Conservation (phyloP, 495 filamentous ascomycete genomes). For the Hyphodiscus hymeniophilus region DNA sequence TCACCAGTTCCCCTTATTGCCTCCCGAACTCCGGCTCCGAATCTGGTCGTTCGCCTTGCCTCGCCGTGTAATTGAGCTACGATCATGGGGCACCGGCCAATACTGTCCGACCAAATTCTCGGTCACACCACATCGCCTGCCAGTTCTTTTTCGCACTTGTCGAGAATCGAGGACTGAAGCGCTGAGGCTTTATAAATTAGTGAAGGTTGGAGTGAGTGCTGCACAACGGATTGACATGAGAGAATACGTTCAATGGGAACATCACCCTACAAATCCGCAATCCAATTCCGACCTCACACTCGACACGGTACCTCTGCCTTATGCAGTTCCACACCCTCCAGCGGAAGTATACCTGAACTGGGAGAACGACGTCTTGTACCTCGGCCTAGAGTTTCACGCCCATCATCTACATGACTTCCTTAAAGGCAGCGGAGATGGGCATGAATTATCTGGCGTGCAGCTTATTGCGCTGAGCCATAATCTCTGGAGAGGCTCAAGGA, state of each 20-base stretch:
- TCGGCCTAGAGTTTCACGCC: conserved; percentile 14
- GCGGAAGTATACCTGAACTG: conserved; percentile 8
- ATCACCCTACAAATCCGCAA: conserved; percentile 9
- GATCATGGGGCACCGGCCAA: conserved; percentile 12
- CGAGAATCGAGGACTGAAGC: conserved; percentile 15
- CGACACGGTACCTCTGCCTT: not conserved
- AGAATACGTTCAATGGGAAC: conserved; percentile 10
- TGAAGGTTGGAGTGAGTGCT: conserved; percentile 10
- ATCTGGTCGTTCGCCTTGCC: conserved; percentile 14
- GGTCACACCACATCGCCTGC: not conserved
- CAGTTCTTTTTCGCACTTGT: conserved; percentile 9
- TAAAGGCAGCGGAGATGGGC: not conserved
- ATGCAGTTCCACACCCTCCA: conserved; percentile 1
- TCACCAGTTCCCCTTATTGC: conserved; percentile 9
- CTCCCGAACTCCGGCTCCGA: conserved; percentile 13
- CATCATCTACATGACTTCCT: conserved; percentile 10
- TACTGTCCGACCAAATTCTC: conserved; percentile 12
- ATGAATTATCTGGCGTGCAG: conserved; percentile 8
- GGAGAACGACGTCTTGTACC: conserved; percentile 12
- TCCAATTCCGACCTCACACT: not conserved
- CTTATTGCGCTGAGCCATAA: conserved; percentile 14
- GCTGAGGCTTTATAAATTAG: conserved; percentile 9
- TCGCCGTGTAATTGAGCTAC: conserved; percentile 14
- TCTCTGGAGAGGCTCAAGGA: conserved; percentile 1
- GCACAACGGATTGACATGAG: not conserved